Evolutionary conservation across 352 stramenopile genomes (phyloP), one percentile per base, ranked within the genome.

Genomic region (Pythium rhizo-oryzae): DNA sequence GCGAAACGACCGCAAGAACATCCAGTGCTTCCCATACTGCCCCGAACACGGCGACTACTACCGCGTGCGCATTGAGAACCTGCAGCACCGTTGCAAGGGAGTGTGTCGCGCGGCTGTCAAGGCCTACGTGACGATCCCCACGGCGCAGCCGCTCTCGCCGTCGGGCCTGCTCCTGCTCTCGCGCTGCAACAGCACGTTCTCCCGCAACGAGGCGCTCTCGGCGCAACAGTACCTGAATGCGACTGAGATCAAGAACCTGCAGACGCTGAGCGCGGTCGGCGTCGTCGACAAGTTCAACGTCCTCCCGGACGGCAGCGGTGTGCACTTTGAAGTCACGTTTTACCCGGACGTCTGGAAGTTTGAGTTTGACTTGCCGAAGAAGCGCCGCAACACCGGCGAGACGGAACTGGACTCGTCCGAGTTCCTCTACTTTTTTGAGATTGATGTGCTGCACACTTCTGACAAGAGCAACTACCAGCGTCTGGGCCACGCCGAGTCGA

Each of bases 1-100:
- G 84, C 87, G 90, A 62, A 97, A 97, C 64, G 90, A 97, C 56
- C 87, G 90, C 49, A 97, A 97, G 75, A 97, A 97, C 64, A 92
- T 97, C 44, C 90, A 97, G 69, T 97, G 90, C 63, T 97, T 97
- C 69, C 90, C 90, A 18, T 94, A 91, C 59, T 97, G 90, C 41
- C 89, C 87, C 8, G 89, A 96, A 43, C 88, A 96, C 43, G 90
- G 90, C 19, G 90, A 97, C 57, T 97, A 97, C 70, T 96, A 94
- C 64, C 85, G 88, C 18, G 89, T 94, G 39, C 88, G 87, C 13
- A 95, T 96, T 60, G 84, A 96, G 44, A 88, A 93, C 59, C 68
- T 96, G 37, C 80, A 92, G 62, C 89, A 96, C 50, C 77, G 80
- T 2, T 88, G 83, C 72, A 96, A 96, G 71, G 89, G 89, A 37